A percentile compares a stretch with the other conserved stretches of the same genome.
These are phyloP conservation scores for Flaveria ramosissima DNA, from an alignment of 129 eudicot species.

Conservation along the genomic window DNA sequence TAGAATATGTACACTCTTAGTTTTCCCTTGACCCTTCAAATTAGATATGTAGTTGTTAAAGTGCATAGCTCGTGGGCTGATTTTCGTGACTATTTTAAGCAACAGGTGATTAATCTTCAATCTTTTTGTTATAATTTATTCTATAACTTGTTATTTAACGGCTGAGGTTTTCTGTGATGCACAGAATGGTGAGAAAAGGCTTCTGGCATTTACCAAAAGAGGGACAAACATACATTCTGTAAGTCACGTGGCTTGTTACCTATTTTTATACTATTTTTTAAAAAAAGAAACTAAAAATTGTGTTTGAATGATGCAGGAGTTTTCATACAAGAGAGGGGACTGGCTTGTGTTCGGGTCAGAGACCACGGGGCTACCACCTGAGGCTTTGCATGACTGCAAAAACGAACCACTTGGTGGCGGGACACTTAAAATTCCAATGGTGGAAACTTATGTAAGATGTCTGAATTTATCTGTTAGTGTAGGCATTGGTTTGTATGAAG, in stretches of 20 bases:
- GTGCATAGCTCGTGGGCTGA: conserved; percentile 90
- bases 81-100: conserved; percentile 74
- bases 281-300: background rate
- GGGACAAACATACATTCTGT: conserved; percentile 87
- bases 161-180: conserved; percentile 11
- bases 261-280: background rate
- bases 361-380: conserved; percentile 85
- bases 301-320: conserved; percentile 51
- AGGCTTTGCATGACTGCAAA: conserved; percentile 75
- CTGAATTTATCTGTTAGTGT: conserved; percentile 92
- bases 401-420: conserved; percentile 72
- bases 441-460: conserved; percentile 95
- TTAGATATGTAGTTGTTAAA: conserved; percentile 91
- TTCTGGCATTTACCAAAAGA: conserved; percentile 90
- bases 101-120: conserved; percentile 53
- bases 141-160: conserved; percentile 1
- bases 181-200: conserved; percentile 82
- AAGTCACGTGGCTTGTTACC: conserved; percentile 29
- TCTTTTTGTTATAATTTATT: background rate
- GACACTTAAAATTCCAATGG: conserved; percentile 79
- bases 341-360: conserved; percentile 99
- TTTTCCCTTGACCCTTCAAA: conserved; percentile 25
- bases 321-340: conserved; percentile 76
- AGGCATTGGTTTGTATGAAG: conserved; percentile 94
- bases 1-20: background rate